phyloP scores from a whole-genome alignment of 1,139 yeast species.

The Geotrichum phurueaensis region DNA sequence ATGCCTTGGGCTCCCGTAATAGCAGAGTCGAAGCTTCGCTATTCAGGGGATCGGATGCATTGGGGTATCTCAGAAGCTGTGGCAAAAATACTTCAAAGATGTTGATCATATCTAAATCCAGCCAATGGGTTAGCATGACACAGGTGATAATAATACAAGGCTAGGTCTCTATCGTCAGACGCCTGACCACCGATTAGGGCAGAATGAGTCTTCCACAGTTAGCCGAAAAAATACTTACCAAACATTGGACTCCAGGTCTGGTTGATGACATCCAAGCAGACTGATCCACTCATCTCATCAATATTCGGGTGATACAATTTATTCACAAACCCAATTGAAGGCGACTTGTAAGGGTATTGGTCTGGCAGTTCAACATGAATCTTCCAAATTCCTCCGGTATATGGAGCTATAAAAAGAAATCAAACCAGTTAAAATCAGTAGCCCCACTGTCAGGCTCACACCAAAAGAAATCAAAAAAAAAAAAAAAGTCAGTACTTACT shows the following conservation, averaged over 20 bases:
- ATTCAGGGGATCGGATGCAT: constrained; percentile 89
- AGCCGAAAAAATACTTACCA: constrained; percentile 40
- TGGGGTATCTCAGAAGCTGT: constrained; percentile 84
- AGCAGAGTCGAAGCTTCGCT: constrained; percentile 84
- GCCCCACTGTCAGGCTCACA: not conserved
- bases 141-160: not conserved
- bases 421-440: not conserved
- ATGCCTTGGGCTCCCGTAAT: constrained; percentile 62
- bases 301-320: constrained; percentile 87
- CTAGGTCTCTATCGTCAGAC: not conserved
- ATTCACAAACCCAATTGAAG: constrained; percentile 89
- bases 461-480: not conserved
- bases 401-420: constrained; percentile 49
- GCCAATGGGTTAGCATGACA: not conserved
- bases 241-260: constrained; percentile 99
- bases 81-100: constrained; percentile 92
- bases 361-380: constrained; percentile 91
- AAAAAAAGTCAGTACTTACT: constrained; percentile 38
- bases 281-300: constrained; percentile 77
- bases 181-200: not conserved
- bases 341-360: constrained; percentile 92
- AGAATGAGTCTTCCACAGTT: not conserved
- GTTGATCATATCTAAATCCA: constrained; percentile 49
- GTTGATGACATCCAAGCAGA: constrained; percentile 92
- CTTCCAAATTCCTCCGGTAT: constrained; percentile 87